Base-by-base conservation (phyloP, 2,329 filamentous ascomycete genomes). In the Magnaporthiopsis rhizophila region DNA sequence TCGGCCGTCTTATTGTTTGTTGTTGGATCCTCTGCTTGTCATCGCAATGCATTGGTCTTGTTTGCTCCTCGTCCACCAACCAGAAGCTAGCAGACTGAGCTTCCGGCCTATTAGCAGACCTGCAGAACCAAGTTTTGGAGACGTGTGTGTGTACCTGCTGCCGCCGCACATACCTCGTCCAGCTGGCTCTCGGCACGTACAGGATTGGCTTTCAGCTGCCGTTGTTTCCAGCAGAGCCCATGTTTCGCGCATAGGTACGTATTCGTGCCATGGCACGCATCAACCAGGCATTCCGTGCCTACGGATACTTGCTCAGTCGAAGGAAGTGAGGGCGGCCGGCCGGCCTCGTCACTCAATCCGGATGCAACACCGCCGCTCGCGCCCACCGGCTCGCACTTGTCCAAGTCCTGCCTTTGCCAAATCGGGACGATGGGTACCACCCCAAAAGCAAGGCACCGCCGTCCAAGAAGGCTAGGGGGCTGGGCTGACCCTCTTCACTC, bases 381-480 rank as follows among this genome's bases (percentile, higher is more conserved):
- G 15, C 45, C 45, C 45, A 50, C 45, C 18, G 21, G 45, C 45
- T 21, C 18, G 45, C n/a, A 24, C 45, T n/a, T 9, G 45, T 24
- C 38, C 38, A 45, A 18, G 38, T 53, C 45, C n/a, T 11, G 5
- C 8, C 45, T 24, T 53, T 18, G 45, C 45, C 45, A 4, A n/a
- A 53, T 53, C 21, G 45, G n/a, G 57, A 58, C 57, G 26, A 38
- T 21, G 18, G 32, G 21, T 60, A 36, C 58, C 58, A 60, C 58
- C 58, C 21, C 18, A 53, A n/a, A 60, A 60, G 58, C 58, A 60
- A 36, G 58, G 58, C 58, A 60, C 58, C 26, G 30, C 30, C 24
- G 57, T 18, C 57, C 30, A 36, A 28, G 32, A 60, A 24, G 58
- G 58, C 58, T 60, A 30, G 58, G 45, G 34, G 21, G 45, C 26